Conservation (phyloP, 148 eudicot genomes). For the Vaccinium corymbosum region DNA sequence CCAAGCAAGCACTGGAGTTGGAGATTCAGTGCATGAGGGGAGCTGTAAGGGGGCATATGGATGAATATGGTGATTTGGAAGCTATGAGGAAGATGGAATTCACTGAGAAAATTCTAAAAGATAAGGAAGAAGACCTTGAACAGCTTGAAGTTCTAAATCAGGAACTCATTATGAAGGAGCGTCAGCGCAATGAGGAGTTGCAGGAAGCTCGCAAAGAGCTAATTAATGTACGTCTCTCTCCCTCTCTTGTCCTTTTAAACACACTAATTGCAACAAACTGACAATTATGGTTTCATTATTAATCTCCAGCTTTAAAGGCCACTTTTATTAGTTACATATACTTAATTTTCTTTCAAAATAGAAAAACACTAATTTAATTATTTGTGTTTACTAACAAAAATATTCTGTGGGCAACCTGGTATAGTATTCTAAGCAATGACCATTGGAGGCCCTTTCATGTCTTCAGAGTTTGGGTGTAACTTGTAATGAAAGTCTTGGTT, state of each 20-base stretch:
- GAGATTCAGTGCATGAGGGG: constrained; percentile 18
- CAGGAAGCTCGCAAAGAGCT: constrained; percentile 71
- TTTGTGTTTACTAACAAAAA: neutral
- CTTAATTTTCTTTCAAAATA: too few relatives aligned
- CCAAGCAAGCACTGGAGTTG: constrained; percentile 75
- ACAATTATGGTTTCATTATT: neutral
- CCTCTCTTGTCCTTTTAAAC: neutral
- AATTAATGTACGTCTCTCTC: constrained; percentile 40
- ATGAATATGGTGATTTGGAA: constrained; percentile 42
- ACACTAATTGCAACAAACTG: neutral
- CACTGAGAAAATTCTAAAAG: constrained; percentile 43
- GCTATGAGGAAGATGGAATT: constrained; percentile 37
- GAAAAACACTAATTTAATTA: too few relatives aligned
- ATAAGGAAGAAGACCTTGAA: constrained; percentile 38
- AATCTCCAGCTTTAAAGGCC: neutral
- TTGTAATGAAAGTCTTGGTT: neutral
- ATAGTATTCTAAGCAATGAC: neutral
- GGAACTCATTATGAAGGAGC: constrained; percentile 54
- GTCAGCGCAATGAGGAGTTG: constrained; percentile 58
- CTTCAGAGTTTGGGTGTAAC: neutral
- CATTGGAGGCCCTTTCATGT: neutral
- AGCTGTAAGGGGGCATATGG: constrained; percentile 43
- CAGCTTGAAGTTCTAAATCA: constrained; percentile 46
- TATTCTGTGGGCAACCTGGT: neutral
- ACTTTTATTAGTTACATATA: neutral